Conservation (phyloP, 805 yeast species). For the Candida arabinofermentans region DNA sequence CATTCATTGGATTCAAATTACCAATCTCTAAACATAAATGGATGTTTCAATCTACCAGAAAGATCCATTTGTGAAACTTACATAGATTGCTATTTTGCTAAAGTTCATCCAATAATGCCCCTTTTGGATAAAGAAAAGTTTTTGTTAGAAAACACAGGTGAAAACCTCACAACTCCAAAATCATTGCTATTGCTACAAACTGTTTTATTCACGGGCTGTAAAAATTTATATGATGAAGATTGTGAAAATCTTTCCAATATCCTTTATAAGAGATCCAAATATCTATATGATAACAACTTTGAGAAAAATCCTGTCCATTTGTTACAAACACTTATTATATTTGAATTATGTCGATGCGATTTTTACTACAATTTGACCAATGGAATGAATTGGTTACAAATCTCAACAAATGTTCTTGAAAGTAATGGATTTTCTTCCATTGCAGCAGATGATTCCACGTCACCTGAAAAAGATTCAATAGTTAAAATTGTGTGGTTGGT, state of each 20-base stretch:
- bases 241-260: constrained; percentile 33
- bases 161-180: constrained; percentile 53
- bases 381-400: constrained; percentile 10
- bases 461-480: constrained; percentile 3
- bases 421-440: constrained; percentile 5
- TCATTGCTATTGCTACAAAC: constrained; percentile 58
- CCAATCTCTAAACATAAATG: constrained; percentile 55
- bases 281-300: constrained; percentile 10
- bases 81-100: constrained; percentile 54
- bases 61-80: constrained; percentile 54
- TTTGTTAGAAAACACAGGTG: constrained; percentile 43
- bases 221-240: constrained; percentile 48
- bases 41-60: constrained; percentile 68
- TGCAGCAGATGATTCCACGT: background rate
- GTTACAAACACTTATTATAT: constrained; percentile 5
- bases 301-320: constrained; percentile 6
- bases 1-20: constrained; percentile 45
- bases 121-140: constrained; percentile 59
- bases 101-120: constrained; percentile 66
- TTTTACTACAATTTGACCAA: constrained; percentile 4
- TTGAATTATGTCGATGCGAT: constrained; percentile 4
- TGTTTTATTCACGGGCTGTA: constrained; percentile 60
- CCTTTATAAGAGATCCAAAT: constrained; percentile 31
- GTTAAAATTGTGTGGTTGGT: constrained; percentile 8
- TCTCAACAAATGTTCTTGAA: constrained; percentile 5